phyloP scores from a whole-genome alignment of 805 yeast species.

The Wickerhamiella siamensis region DNA sequence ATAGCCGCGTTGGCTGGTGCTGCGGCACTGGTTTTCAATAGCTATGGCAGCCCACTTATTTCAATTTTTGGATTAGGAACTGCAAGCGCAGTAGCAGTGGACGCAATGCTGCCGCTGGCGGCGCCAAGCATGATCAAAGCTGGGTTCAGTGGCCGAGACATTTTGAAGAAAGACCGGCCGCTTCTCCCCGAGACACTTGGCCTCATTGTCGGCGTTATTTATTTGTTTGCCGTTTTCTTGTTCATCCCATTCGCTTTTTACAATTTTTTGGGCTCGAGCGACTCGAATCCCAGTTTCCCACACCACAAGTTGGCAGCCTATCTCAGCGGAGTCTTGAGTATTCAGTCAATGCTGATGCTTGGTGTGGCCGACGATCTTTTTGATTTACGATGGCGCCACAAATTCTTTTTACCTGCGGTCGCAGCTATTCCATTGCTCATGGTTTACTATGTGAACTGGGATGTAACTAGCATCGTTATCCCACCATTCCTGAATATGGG shows the following conservation, averaged over 20 bases:
- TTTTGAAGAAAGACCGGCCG: constrained; percentile 63
- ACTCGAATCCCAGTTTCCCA: constrained; percentile 6
- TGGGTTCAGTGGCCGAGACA: constrained; percentile 77
- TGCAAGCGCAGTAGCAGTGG: constrained; percentile 6
- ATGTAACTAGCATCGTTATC: constrained; percentile 72
- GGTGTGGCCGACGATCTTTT: constrained; percentile 92
- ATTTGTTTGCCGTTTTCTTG: constrained; percentile 64
- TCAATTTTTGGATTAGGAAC: constrained; percentile 12
- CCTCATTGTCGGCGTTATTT: constrained; percentile 70
- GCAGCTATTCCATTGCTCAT: constrained; percentile 84
- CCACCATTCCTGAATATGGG: constrained; percentile 46
- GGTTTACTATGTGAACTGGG: constrained; percentile 87
- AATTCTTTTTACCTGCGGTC: constrained; percentile 86
- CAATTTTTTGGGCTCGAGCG: constrained; percentile 44
- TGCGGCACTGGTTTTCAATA: constrained; percentile 11
- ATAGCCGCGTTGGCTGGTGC: constrained; percentile 10
- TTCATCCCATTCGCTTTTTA: constrained; percentile 81
- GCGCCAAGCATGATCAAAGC: constrained; percentile 21
- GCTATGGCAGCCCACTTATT: constrained; percentile 9
- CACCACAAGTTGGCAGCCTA: constrained; percentile 69
- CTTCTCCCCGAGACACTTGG: constrained; percentile 85
- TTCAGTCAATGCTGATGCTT: constrained; percentile 68
- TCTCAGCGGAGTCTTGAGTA: constrained; percentile 67
- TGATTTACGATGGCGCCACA: constrained; percentile 95
- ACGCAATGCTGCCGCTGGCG: constrained; percentile 15